Evolutionary conservation across 306 rosid genomes (phyloP).

Genomic region (Cicer cuneatum): DNA sequence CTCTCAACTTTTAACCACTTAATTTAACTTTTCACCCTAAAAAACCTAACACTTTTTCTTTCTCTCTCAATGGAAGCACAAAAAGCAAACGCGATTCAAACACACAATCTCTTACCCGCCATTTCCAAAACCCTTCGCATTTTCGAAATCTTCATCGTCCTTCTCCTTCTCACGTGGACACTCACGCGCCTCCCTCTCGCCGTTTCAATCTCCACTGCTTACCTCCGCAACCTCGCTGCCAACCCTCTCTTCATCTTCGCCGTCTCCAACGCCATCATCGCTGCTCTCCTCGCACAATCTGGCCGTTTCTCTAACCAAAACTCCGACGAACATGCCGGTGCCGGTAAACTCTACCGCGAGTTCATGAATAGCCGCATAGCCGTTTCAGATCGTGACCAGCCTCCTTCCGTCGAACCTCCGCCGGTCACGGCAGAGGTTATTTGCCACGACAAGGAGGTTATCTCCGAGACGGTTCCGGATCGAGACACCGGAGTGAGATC

Average conservation of each 20-base stretch:
- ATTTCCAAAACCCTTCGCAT: constrained; percentile 61
- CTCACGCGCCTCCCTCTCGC: constrained; percentile 72
- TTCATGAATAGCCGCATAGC: constrained; percentile 32
- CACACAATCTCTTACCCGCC: constrained; percentile 45
- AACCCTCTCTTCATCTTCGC: constrained; percentile 81
- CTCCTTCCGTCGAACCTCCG: not conserved
- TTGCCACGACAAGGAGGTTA: constrained; percentile 71
- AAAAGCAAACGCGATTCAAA: constrained; percentile 42
- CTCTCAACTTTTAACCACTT: not conserved
- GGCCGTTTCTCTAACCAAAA: constrained; percentile 25
- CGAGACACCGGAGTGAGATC: constrained; percentile 1
- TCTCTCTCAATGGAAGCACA: constrained; percentile 40
- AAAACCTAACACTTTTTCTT: not conserved
- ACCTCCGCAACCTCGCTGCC: constrained; percentile 45
- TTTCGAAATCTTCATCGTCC: constrained; percentile 48
- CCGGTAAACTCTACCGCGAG: constrained; percentile 44
- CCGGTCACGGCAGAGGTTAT: not conserved
- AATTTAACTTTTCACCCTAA: not conserved
- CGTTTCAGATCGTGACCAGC: constrained; percentile 5
- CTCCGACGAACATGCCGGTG: not conserved
- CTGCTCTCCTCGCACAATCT: constrained; percentile 67
- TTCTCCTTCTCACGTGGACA: constrained; percentile 62
- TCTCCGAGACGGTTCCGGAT: constrained; percentile 47
- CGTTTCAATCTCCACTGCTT: constrained; percentile 52
- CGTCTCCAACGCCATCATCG: constrained; percentile 75